Base-by-base conservation (phyloP, 768 basidiomycete species). In the Coprinellus aureogranulatus region DNA sequence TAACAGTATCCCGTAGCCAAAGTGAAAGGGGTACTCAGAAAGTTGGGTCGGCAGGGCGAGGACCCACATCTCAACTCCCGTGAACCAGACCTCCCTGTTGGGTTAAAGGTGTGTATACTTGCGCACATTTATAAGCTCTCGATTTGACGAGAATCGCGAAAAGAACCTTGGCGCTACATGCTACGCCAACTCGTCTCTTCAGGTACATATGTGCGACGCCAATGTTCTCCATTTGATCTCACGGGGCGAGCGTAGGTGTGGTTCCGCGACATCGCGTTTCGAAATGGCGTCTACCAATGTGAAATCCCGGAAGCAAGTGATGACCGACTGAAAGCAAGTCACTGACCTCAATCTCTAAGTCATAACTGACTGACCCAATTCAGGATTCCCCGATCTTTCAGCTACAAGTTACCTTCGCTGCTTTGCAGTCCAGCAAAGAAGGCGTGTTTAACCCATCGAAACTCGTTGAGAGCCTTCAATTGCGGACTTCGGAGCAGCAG, bases 81-180 rank as follows among this genome's bases (percentile, higher is more conserved):
- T 59, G 77, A 83, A 58, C 72, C 74, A 25, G 78, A 80, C 55
- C 64, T 80, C 31, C 92, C 93, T 11, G 85, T 92, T 11, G 92
- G 92, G 23, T 73, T 95, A 60, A 90, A 82, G 79, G 93, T 89
- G 65, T 18, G 74, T 56, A 16, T 31, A 41, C 30, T n/a, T 44
- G 41, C 11, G 39, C 20, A 20, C 46, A 6, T 31, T 49, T 23
- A 34, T 14, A 18, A 18, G 48, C 26, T 34, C 23, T 41, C 47
- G 41, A 44, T 5, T 31, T 31, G 39, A 44, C 48, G 48, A 45
- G 22, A 30, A 60, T 30, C 30, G 20, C 18, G 39, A 65, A 30
- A 31, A 94, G 93, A 98, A 98, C 69, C 83, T 98, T 20, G 96
- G 96, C 3, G 95, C 95, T 18, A 98, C 96, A 3, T 98, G 96